Percentiles rank a stretch among this genome's conserved stretches.
Conservation (phyloP, 2,329 filamentous ascomycete species). For the Endoconidiophora polonica region DNA sequence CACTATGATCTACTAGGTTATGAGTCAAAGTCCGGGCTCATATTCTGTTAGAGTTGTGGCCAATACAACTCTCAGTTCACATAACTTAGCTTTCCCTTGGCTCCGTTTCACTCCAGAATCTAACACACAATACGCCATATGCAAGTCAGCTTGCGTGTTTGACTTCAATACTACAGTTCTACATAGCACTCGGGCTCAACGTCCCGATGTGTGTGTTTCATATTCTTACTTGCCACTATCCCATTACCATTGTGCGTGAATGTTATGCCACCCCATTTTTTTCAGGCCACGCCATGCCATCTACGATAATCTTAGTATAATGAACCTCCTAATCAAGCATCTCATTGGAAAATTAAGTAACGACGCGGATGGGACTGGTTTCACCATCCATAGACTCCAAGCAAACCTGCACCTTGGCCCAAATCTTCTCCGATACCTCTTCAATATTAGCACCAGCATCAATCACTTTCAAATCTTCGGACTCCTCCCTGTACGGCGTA, state of each 20-base stretch:
- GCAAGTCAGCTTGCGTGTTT: not conserved
- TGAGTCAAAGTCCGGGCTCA: not conserved
- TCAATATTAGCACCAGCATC: conserved; percentile 38
- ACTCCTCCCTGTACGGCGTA: conserved; percentile 28
- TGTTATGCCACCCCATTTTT: too few relatives aligned
- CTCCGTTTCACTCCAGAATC: not conserved
- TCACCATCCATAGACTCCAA: conserved; percentile 19
- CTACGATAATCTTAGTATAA: too few relatives aligned
- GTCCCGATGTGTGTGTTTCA: conserved; percentile 13
- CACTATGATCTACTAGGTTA: too few relatives aligned
- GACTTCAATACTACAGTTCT: too few relatives aligned
- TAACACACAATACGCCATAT: not conserved
- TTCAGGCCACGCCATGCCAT: too few relatives aligned
- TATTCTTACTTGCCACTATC: not conserved
- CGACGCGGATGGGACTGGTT: conserved; percentile 28
- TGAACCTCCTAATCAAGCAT: too few relatives aligned
- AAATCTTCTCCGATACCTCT: conserved; percentile 39
- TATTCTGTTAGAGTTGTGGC: not conserved
- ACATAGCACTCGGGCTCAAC: conserved; percentile 18
- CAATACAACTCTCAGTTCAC: not conserved
- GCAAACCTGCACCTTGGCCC: conserved; percentile 26
- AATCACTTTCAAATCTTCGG: conserved; percentile 36
- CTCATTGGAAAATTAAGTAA: conserved; percentile 17
- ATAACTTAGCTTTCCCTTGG: not conserved
- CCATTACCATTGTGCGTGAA: not conserved